phyloP scores from a whole-genome alignment of 805 yeast species.

The Clavispora carvajalis region DNA sequence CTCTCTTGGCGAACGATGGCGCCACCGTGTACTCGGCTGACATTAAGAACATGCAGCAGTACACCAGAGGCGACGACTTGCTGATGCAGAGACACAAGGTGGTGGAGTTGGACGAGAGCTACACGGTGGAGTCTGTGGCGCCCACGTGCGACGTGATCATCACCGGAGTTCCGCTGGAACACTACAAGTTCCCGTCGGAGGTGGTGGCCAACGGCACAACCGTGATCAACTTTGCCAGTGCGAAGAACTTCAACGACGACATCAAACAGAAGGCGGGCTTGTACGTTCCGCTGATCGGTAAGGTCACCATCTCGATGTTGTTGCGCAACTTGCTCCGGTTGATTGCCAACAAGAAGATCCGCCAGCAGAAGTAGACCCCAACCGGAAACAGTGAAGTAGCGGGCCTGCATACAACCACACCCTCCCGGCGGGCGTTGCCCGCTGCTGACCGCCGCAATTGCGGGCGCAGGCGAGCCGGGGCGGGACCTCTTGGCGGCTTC shows the following conservation, averaged over 20 bases:
- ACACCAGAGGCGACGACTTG: slow-evolving; percentile 91
- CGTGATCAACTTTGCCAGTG: slow-evolving; percentile 83
- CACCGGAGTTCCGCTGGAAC: slow-evolving; percentile 88
- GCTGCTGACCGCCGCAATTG: too few relatives aligned
- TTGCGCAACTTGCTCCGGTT: slow-evolving; percentile 83
- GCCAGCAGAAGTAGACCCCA: slow-evolving; percentile 14
- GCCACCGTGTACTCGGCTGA: slow-evolving; percentile 94
- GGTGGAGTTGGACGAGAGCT: slow-evolving; percentile 42
- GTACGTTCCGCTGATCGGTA: slow-evolving; percentile 93
- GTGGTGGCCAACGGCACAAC: slow-evolving; percentile 82
- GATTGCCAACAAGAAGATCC: slow-evolving; percentile 53
- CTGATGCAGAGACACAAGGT: slow-evolving; percentile 79
- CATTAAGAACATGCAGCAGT: slow-evolving; percentile 78
- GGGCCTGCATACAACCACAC: too few relatives aligned
- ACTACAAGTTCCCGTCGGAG: slow-evolving; percentile 81
- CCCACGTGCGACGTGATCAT: slow-evolving; percentile 82
- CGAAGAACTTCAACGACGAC: slow-evolving; percentile 78
- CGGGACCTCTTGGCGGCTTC: too few relatives aligned
- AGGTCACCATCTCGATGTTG: slow-evolving; percentile 93
- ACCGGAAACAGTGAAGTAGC: too few relatives aligned
- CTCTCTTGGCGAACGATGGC: slow-evolving; percentile 93
- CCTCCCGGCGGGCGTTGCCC: too few relatives aligned
- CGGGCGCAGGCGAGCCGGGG: too few relatives aligned
- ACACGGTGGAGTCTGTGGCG: slow-evolving; percentile 59
- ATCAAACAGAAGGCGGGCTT: slow-evolving; percentile 83